Evolutionary conservation across 345 rosid species (phyloP).

Genomic region (Gossypium anomalum): DNA sequence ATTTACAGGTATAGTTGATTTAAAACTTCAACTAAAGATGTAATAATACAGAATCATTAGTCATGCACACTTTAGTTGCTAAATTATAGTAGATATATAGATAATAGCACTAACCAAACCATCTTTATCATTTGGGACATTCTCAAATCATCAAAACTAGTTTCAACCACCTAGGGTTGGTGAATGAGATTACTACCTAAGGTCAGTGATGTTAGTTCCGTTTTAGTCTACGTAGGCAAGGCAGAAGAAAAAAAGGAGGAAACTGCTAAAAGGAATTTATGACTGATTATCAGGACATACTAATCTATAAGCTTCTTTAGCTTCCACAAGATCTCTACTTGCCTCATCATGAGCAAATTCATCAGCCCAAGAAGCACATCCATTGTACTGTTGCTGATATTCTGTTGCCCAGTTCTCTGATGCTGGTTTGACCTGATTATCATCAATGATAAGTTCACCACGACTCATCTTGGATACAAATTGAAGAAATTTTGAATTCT

Average conservation of each 20-base stretch:
- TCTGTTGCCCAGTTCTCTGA: slow-evolving; percentile 87
- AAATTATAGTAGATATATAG: background rate
- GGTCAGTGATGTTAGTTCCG: background rate
- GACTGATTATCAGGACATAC: background rate
- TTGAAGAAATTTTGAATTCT: slow-evolving; percentile 98
- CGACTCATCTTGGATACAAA: slow-evolving; percentile 99
- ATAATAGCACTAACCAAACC: background rate
- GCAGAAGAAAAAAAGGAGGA: background rate
- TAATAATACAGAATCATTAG: background rate
- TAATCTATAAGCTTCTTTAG: background rate
- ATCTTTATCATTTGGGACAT: background rate
- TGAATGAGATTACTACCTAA: background rate
- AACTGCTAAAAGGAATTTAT: background rate
- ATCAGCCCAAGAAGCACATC: slow-evolving; percentile 84
- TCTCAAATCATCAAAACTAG: background rate
- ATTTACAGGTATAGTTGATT: background rate
- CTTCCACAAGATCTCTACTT: slow-evolving; percentile 18
- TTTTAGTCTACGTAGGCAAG: background rate
- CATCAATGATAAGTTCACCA: slow-evolving; percentile 91
- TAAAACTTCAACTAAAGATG: background rate
- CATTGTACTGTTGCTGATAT: slow-evolving; percentile 69
- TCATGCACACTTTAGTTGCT: background rate
- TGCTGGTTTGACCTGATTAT: slow-evolving; percentile 84
- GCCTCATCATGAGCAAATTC: slow-evolving; percentile 59
- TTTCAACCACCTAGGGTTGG: background rate